phyloP scores from a whole-genome alignment of 192 early-diverging fungal species.

The Coemansia sp. region DNA sequence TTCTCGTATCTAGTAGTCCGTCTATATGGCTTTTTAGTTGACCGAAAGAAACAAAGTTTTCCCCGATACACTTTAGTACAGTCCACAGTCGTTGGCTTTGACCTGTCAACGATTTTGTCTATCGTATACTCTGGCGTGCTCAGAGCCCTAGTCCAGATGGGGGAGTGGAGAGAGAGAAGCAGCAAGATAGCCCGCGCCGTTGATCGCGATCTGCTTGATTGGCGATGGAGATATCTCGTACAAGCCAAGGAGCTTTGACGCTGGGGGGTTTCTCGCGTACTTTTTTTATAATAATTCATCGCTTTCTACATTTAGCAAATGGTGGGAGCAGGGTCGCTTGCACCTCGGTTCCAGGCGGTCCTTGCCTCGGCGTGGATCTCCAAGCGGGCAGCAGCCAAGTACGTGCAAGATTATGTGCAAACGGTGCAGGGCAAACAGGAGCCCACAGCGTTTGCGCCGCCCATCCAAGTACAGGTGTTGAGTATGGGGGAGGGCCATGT shows the following conservation, averaged over 20 bases:
- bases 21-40: too few relatives aligned
- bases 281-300: background rate
- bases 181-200: too few relatives aligned
- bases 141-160: too few relatives aligned
- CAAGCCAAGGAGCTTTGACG: too few relatives aligned
- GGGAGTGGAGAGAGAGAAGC: too few relatives aligned
- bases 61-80: too few relatives aligned
- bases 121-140: too few relatives aligned
- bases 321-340: constrained; percentile 5
- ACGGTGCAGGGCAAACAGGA: background rate
- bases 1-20: background rate
- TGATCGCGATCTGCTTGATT: too few relatives aligned
- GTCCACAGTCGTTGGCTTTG: too few relatives aligned
- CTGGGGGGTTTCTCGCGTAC: background rate
- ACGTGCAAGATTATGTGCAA: constrained; percentile 37
- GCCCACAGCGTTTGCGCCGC: constrained; percentile 28
- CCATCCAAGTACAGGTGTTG: constrained; percentile 45
- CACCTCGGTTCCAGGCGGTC: constrained; percentile 37
- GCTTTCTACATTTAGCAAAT: background rate
- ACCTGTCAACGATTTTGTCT: too few relatives aligned
- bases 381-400: constrained; percentile 37
- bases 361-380: constrained; percentile 50
- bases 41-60: too few relatives aligned
- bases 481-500: background rate
- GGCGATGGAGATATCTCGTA: too few relatives aligned